These are phyloP conservation scores for Saccharomycopsis hybrid DNA, from an alignment of 1,139 yeast species.

Conservation along the genomic window DNA sequence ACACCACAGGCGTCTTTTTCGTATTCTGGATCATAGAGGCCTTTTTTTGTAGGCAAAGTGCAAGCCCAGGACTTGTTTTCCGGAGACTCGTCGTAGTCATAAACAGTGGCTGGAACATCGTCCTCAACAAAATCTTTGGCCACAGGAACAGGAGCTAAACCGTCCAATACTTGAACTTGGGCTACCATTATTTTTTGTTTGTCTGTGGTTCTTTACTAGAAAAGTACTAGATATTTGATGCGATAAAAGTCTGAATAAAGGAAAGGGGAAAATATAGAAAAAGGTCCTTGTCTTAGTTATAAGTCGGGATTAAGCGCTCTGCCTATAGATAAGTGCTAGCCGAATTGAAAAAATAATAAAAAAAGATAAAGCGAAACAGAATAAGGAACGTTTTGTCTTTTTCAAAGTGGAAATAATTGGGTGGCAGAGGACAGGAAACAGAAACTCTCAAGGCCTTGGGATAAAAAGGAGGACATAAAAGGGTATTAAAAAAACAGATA, in stretches of 20 bases:
- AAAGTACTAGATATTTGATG: background rate
- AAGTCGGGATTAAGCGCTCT: too few relatives aligned
- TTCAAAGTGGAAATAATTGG: too few relatives aligned
- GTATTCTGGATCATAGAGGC: constrained; percentile 85
- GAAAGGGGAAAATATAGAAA: background rate
- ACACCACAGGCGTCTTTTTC: constrained; percentile 99
- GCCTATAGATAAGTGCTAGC: too few relatives aligned
- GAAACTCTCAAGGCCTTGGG: too few relatives aligned
- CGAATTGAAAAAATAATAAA: too few relatives aligned
- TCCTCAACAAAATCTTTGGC: constrained; percentile 16
- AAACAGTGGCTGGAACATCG: constrained; percentile 29
- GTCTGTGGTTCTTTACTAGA: background rate
- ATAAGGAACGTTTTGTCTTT: too few relatives aligned
- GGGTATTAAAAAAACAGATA: background rate
- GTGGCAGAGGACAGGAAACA: too few relatives aligned
- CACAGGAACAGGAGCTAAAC: background rate
- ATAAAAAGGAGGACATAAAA: background rate
- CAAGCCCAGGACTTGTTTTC: constrained; percentile 90
- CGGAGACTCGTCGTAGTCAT: constrained; percentile 67
- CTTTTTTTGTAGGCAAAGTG: constrained; percentile 78
- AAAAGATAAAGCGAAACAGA: too few relatives aligned
- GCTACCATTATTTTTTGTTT: background rate
- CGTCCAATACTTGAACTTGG: background rate
- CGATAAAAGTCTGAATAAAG: background rate
- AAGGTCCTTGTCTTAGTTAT: too few relatives aligned